Conservation (phyloP, 1,284 basidiomycete species). For the Trametes pubescens region DNA sequence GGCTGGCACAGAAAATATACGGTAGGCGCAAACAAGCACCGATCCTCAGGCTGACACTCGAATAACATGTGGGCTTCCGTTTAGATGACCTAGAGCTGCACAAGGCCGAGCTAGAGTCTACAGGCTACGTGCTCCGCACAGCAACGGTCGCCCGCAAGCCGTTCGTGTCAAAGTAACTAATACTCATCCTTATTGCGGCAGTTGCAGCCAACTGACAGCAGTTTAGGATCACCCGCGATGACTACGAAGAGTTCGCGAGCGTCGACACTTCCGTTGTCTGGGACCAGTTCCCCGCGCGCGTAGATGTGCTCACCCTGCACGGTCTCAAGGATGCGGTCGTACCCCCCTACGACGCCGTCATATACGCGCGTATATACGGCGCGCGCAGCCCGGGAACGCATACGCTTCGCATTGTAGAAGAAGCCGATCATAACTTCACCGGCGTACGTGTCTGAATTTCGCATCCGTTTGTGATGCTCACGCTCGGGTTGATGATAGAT, state of each 20-base stretch:
- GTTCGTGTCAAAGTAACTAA: conserved; percentile 47
- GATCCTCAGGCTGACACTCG: no score
- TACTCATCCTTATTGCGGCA: not conserved
- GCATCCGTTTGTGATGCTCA: not conserved
- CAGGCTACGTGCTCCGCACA: conserved; percentile 67
- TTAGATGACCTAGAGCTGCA: conserved; percentile 35
- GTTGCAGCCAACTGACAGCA: not conserved
- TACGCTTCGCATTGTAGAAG: conserved; percentile 69
- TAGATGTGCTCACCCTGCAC: conserved; percentile 74
- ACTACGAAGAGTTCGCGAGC: conserved; percentile 63
- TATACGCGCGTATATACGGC: conserved; percentile 70
- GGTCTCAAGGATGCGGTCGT: conserved; percentile 71
- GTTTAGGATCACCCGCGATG: conserved; percentile 58
- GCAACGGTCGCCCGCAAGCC: conserved; percentile 67
- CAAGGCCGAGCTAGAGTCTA: conserved; percentile 55
- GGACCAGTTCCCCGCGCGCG: conserved; percentile 64
- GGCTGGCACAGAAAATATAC: conserved; percentile 33
- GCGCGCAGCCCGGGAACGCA: conserved; percentile 69
- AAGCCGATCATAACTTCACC: conserved; percentile 78
- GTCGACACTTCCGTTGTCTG: conserved; percentile 73
- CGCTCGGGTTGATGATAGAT: not conserved
- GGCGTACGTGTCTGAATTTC: conserved; percentile 47
- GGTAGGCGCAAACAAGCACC: conserved; percentile 31
- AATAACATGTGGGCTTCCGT: not conserved
- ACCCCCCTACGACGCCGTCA: conserved; percentile 76